Conservation (phyloP, 2,329 filamentous ascomycete species). For the Neopestalotiopsis sp. region DNA sequence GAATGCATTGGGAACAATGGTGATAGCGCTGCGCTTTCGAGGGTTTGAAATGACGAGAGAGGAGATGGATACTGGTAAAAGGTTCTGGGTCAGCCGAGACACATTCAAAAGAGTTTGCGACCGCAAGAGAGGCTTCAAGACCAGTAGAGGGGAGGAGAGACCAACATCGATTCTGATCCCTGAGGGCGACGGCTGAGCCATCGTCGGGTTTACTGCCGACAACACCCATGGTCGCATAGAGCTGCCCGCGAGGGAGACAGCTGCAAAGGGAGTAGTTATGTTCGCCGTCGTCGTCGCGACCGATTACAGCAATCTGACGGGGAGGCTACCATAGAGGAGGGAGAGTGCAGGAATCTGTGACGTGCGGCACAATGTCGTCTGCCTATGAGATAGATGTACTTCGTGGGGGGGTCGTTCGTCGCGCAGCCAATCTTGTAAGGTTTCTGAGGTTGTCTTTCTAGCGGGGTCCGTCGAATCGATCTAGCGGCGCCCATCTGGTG, state of each 20-base stretch:
- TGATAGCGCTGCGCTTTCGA: conserved; percentile 77
- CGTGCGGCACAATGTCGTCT: conserved; percentile 7
- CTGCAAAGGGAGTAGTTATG: conserved; percentile 22
- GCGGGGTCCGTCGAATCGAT: conserved; percentile 15
- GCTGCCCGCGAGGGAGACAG: conserved; percentile 34
- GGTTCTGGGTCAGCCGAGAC: neutral
- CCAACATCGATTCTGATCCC: conserved; percentile 91
- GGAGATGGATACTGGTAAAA: conserved; percentile 77
- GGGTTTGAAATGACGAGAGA: conserved; percentile 83
- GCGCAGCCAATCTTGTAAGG: conserved; percentile 15
- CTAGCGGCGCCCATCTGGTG: conserved; percentile 13
- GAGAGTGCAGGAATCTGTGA: neutral
- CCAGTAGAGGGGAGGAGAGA: conserved; percentile 32
- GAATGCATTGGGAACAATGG: conserved; percentile 83
- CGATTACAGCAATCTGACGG: neutral
- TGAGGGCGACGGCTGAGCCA: conserved; percentile 78
- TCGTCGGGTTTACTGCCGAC: conserved; percentile 90
- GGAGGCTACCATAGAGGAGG: neutral
- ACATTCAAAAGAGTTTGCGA: neutral
- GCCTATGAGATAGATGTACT: neutral
- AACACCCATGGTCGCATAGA: conserved; percentile 77
- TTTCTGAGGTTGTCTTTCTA: conserved; percentile 14
- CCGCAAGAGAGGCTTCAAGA: neutral
- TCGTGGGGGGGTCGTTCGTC: neutral
- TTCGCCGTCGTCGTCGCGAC: conserved; percentile 16